Evolutionary conservation across 306 rosid species (phyloP), one percentile per base, ranked within the genome.

Genomic region (Vicia sativa): DNA sequence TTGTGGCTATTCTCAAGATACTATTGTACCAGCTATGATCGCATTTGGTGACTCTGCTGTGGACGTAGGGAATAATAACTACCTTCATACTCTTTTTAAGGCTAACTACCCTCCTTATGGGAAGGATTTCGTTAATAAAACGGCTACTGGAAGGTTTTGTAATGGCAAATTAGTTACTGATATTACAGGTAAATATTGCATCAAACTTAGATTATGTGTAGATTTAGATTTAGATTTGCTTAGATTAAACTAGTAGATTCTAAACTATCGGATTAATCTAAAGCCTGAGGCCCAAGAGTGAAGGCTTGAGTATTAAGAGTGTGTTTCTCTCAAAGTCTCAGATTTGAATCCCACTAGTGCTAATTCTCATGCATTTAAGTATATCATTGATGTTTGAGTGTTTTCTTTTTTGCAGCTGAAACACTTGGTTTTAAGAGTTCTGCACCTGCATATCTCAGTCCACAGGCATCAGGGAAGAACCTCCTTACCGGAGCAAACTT

Each of bases 41-140:
- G 83, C 95, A n/a, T 93, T 93, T 68, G 98, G 98, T 37, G 98
- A 93, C 70, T 93, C 98, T 25, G 95, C 81, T 0, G 98, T 85
- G 0, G 98, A 93, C 74, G 96, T 93, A 62, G 98, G 98, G 18
- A 93, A 93, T 64, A 93, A 93, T 77, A 70, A 93, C 87, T 88
- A 88, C 54, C 89, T 88, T 21, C 78, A 77, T 42, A 90, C 97
- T 5, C 21, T 90, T 67, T 93, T 77, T 82, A 93, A 84, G 81
- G 97, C 97, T 54, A 23, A 93, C 76, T 88, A 85, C 65, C 97
- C 96, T 83, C 99, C 99, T 72, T 93, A 93, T 81, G 99, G 99
- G 18, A 95, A 90, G 57, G 99, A 95, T 77, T 95, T 84, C 61
- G 70, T 70, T 58, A 91, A 78, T 61, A 96, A 91, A n/a, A 82